Evolutionary conservation across 2,329 filamentous ascomycete genomes (phyloP).

Genomic region (Monosporascus sp.): DNA sequence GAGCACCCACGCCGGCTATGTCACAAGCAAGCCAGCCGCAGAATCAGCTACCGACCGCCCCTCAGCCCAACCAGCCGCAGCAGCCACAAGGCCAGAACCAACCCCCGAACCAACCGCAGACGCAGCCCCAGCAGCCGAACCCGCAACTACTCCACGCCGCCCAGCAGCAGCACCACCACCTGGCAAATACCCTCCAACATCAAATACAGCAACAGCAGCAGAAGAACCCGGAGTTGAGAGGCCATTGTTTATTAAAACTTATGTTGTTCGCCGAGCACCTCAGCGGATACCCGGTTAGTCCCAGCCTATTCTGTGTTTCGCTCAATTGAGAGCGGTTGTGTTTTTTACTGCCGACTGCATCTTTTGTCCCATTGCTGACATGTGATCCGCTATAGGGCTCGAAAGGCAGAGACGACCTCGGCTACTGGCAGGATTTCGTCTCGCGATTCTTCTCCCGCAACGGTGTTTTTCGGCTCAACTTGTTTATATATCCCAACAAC

Average conservation of each 20-base stretch:
- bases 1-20: constrained; percentile 21
- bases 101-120: constrained; percentile 22
- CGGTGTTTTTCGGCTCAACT: constrained; percentile 71
- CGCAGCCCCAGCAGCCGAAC: constrained; percentile 23
- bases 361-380: constrained; percentile 4
- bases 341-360: no score
- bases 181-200: constrained; percentile 23
- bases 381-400: constrained; percentile 36
- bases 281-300: constrained; percentile 50
- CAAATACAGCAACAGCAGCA: constrained; percentile 36
- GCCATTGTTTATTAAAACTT: constrained; percentile 54
- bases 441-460: constrained; percentile 72
- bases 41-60: constrained; percentile 26
- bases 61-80: constrained; percentile 27
- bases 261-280: constrained; percentile 60
- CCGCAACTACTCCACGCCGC: constrained; percentile 28
- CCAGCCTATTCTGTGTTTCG: neutral
- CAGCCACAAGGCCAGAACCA: constrained; percentile 24
- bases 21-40: constrained; percentile 35
- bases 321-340: no score
- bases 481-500: constrained; percentile 47
- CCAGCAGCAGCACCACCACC: constrained; percentile 32
- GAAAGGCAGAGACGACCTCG: constrained; percentile 62
- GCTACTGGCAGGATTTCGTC: constrained; percentile 78
- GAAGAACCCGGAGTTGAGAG: constrained; percentile 47